phyloP scores from a whole-genome alignment of 805 yeast genomes.

The Candida hispaniensis region DNA sequence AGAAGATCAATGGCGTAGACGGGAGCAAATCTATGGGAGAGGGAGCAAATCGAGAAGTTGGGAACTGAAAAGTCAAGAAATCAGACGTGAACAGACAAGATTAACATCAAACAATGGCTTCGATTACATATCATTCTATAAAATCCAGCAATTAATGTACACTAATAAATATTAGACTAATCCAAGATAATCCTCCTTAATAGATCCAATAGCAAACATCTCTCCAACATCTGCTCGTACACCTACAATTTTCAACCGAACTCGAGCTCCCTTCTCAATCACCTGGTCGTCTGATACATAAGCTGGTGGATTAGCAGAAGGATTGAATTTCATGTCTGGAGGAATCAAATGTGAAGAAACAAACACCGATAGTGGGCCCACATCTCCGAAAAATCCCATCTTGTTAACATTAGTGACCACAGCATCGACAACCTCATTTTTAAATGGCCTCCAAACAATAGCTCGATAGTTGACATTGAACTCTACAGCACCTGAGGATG shows the following conservation, averaged over 20 bases:
- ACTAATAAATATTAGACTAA: conserved; percentile 37
- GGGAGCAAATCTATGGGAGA: too few species aligned
- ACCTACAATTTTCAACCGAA: conserved; percentile 91
- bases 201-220: conserved; percentile 94
- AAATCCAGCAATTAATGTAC: too few species aligned
- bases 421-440: conserved; percentile 95
- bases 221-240: conserved; percentile 96
- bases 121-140: too few species aligned
- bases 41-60: too few species aligned
- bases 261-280: conserved; percentile 86
- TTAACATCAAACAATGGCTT: too few species aligned
- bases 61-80: too few species aligned
- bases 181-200: conserved; percentile 95
- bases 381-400: conserved; percentile 97
- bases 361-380: conserved; percentile 91
- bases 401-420: conserved; percentile 85
- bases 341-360: conserved; percentile 93
- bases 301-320: conserved; percentile 97
- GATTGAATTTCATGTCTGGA: conserved; percentile 83
- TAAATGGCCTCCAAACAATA: conserved; percentile 96
- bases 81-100: too few species aligned
- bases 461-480: conserved; percentile 94
- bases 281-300: conserved; percentile 91
- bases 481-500: conserved; percentile 89
- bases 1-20: too few species aligned